Conservation (phyloP, 192 early-diverging fungal species). For the Phycomyces blakesleeanus region DNA sequence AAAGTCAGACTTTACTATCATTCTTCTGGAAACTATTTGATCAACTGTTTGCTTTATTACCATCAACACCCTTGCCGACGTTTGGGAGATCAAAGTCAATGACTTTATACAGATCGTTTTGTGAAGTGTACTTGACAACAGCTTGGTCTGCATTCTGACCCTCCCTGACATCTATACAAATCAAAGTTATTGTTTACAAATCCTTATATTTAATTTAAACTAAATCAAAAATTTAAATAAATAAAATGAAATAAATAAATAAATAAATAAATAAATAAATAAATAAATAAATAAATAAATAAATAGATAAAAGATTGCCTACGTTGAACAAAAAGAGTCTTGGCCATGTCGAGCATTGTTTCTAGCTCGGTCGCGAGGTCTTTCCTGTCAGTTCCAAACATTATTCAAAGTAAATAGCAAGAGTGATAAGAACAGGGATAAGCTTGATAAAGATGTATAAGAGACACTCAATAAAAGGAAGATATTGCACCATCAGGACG, state of each 20-base stretch:
- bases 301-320: conserved; percentile 5
- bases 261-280: no score
- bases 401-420: no score
- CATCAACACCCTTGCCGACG: conserved; percentile 39
- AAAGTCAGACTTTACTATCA: background rate
- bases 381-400: background rate
- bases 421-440: no score
- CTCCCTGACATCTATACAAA: conserved; percentile 40
- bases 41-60: background rate
- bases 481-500: no score
- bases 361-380: background rate
- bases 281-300: no score
- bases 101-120: conserved; percentile 39
- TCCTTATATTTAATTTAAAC: no score
- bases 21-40: background rate
- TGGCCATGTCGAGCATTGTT: no score
- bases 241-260: no score
- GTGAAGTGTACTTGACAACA: conserved; percentile 41
- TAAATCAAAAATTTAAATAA: no score
- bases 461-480: no score
- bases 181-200: conserved; percentile 9
- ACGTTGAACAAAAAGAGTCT: conserved; percentile 21
- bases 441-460: no score
- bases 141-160: conserved; percentile 32
- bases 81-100: conserved; percentile 49